Base-by-base conservation (phyloP, 2,329 filamentous ascomycete genomes). In the Claviceps humidiphila region DNA sequence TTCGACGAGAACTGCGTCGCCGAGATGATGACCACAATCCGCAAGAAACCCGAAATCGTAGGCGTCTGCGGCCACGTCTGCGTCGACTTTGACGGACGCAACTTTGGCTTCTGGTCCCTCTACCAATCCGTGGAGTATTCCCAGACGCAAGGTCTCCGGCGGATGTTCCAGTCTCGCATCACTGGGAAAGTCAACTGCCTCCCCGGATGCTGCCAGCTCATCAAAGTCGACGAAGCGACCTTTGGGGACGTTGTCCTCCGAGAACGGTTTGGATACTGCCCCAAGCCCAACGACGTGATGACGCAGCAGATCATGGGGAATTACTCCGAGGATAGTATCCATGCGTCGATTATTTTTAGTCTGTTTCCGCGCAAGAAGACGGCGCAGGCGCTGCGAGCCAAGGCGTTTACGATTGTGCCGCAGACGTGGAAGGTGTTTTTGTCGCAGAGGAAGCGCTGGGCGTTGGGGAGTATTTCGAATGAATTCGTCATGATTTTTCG, bases 111-210 rank as follows among this genome's bases (percentile, higher is more conserved):
- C 5, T 74, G 72, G 72, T 70, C 68, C 0, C 59, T 75, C 30
- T 74, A 74, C 51, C 72, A 75, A 52, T 72, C 68, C 1, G 68
- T 73, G 30, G 72, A 74, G 58, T 75, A 75, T 56, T 73, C 70
- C 0, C 71, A 73, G 52, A 71, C 71, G 0, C 72, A 74, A 54
- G 70, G 70, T 4, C 64, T 75, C 46, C 68, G 71, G 1, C 69
- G 73, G 9, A 71, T 74, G 60, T 74, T 74, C 56, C 73, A 76
- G 58, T 74, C 71, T 8, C 66, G 71, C 39, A 67, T 72, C 46
- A 75, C 73, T 0, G 71, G 72, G 53, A 75, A 74, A 51, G 73
- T 75, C 47, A 74, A 72, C 40, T 74, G 71, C 55, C 64, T 74
- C 2, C 71, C 72, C 0, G 72, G 73, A 5, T 75, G 73, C 47